These are phyloP conservation scores for Russula ochroleuca DNA, from an alignment of 768 basidiomycete species.

Conservation along the genomic window DNA sequence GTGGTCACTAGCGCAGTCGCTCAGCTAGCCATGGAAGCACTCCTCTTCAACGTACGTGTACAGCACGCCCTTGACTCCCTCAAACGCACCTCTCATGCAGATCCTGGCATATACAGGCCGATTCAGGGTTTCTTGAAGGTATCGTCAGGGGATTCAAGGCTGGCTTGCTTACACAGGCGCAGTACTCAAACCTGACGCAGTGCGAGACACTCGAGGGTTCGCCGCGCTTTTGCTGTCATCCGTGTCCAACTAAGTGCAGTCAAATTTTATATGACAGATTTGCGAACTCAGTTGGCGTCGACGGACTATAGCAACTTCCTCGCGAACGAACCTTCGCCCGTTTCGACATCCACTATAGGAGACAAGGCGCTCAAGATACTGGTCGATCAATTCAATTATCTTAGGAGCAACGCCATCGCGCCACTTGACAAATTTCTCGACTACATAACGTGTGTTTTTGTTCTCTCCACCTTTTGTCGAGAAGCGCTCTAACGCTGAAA, in stretches of 20 bases:
- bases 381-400: constrained; percentile 95
- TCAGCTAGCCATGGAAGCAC: constrained; percentile 63
- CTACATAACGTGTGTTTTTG: constrained; percentile 83
- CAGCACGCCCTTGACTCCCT: neutral
- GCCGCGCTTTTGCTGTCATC: constrained; percentile 20
- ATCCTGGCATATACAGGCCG: constrained; percentile 44
- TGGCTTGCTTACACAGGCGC: constrained; percentile 81
- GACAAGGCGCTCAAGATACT: constrained; percentile 94
- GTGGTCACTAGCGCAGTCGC: constrained; percentile 10
- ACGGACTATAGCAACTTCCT: constrained; percentile 99
- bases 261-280: constrained; percentile 52
- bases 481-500: neutral
- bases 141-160: constrained; percentile 91
- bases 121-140: constrained; percentile 72
- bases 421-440: constrained; percentile 91
- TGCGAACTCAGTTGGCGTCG: constrained; percentile 90
- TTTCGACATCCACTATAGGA: constrained; percentile 92
- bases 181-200: constrained; percentile 92
- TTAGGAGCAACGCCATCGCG: constrained; percentile 85
- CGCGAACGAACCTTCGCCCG: constrained; percentile 89
- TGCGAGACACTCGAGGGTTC: constrained; percentile 96
- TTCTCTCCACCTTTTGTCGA: neutral
- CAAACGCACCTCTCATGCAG: constrained; percentile 32
- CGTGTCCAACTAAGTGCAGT: neutral
- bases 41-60: constrained; percentile 77